A percentile compares a stretch with the other conserved stretches of the same genome.
Evolutionary conservation across 768 basidiomycete genomes (phyloP).

Genomic region (Fomitopsis pulvina): DNA sequence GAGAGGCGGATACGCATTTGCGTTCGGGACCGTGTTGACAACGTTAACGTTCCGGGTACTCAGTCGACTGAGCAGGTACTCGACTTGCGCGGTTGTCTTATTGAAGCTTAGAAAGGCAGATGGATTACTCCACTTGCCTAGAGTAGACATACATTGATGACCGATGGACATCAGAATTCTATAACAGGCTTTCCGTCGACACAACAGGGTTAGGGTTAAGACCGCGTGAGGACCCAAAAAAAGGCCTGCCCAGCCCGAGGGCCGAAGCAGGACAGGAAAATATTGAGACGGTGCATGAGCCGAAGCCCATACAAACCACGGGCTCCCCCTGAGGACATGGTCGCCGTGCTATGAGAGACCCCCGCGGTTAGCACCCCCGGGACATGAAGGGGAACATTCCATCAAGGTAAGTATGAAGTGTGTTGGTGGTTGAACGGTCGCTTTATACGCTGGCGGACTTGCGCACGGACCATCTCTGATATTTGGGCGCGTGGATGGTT

Average conservation of each 20-base stretch:
- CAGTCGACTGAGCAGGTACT: no score
- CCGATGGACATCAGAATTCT: no score
- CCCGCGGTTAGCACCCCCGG: conserved; percentile 29
- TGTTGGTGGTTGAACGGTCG: background rate
- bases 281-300: conserved; percentile 30
- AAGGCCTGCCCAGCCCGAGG: conserved; percentile 10
- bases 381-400: conserved; percentile 29
- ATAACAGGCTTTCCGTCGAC: background rate
- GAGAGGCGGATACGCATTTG: no score
- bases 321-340: conserved; percentile 42
- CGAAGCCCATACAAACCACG: conserved; percentile 36
- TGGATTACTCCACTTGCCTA: background rate
- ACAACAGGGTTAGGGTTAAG: conserved; percentile 25
- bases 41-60: no score
- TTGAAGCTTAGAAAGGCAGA: no score
- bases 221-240: conserved; percentile 20
- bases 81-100: no score
- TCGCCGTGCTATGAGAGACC: conserved; percentile 46
- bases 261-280: conserved; percentile 11
- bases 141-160: no score
- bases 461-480: conserved; percentile 15
- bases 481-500: background rate
- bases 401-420: conserved; percentile 30
- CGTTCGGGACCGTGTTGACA: no score
- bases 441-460: conserved; percentile 2